Evolutionary conservation across 2,329 filamentous ascomycete species (phyloP), one percentile per base, ranked within the genome.

Genomic region (Arthrobotrys musiformis): DNA sequence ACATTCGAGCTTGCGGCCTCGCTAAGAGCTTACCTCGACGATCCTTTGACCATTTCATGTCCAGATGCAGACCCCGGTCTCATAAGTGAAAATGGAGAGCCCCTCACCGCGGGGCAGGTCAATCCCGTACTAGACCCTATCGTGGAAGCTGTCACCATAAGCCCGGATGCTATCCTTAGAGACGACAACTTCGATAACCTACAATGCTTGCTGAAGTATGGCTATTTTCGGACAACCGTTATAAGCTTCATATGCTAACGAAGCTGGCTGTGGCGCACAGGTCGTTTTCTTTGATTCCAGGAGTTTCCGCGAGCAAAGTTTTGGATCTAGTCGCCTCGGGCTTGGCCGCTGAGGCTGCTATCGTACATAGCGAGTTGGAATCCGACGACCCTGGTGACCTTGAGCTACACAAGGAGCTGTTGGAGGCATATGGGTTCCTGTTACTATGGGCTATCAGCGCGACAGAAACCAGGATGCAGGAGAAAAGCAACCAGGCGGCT

Each of bases 1-100:
- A 88, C 91, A 82, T 99, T 99, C 85, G 93, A 98, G 84, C 93
- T 99, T 84, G 97, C 97, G 84, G 92, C 97, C 86, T 93, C 93
- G 80, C 91, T 98, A 84, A 97, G 97, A 87, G 89, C 93, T 83
- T 99, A 97, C 85, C 92, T 97, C 88, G 96, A 93, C 85, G 94
- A 98, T 83, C 94, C 95, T 7, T 87, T 90, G 52, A 89, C 89
- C 42, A 92, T 98, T 69, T 87, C 91, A 6, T 97, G 94, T 1
- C 90, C 92, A 48, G 94, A 98, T 83, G 95, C 94, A 69, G 92
- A 95, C 81, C 85, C 90, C 50, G 89, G 91, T 75, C 89, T 99
- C 19, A 87, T 93, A 81, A 58, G 46, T 26, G 94, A 98, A 83
- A 96, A 93, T 88, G 95, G 98, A 86, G 93, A 97, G 82, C 88